Evolutionary conservation across 306 rosid species (phyloP), one percentile per base, ranked within the genome.

Genomic region (Hylodesmum podocarpum): DNA sequence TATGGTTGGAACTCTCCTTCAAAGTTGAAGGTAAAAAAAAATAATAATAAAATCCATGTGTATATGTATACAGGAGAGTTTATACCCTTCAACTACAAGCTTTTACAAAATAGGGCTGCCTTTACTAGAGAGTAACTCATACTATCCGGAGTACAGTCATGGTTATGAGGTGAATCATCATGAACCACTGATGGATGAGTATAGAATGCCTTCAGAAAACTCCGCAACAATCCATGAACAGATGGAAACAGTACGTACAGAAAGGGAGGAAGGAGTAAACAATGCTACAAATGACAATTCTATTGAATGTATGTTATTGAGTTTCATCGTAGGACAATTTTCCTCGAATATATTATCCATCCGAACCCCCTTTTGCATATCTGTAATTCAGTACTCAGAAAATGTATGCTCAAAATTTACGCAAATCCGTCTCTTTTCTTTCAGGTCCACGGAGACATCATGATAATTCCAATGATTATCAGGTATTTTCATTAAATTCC

Each of bases 361-460:
- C 53, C 39, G 3, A 61, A 22, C 16, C 51, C 39, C 13, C 36
- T 7, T 51, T 55, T 34, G 12, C 19, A 49, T 24, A 49, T 49
- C 55, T 49, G 55, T 49, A 49, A 6, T 49, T 49, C 19, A 12
- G 25, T 49, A 49, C 3, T 49, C n/a, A 49, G 16, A 49, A 18
- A 49, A 16, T 49, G 55, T 49, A 18, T 49, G 24, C 11, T 49
- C 24, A 6, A 15, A 14, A 49, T 49, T 16, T 49, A 16, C 16
- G 25, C 9, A 6, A 18, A 16, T 49, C 24, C 3, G 55, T 49
- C 7, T 25, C 62, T 76, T 51, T 61, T 49, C 71, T 83, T 86
- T 73, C 88, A 91, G 97, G 91, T 16, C 95, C 93, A 58, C 84
- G 83, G 78, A 89, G 97, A 80, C 86, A 86, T 80, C 82, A 80